phyloP scores from a whole-genome alignment of 805 yeast species.

The Myxozyma mucilagina region DNA sequence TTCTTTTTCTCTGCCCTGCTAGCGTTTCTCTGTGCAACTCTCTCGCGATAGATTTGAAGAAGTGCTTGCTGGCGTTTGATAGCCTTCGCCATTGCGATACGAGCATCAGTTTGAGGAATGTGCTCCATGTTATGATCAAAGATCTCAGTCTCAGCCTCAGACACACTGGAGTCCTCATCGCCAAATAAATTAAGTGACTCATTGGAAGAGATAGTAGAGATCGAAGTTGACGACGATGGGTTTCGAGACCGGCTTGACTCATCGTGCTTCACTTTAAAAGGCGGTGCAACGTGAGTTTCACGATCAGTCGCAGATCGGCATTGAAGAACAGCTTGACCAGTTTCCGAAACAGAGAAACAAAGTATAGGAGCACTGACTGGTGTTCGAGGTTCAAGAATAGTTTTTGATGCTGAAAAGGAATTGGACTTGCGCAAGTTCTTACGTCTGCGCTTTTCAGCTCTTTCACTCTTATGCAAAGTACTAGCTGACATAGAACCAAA shows the following conservation, averaged over 20 bases:
- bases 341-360: slow-evolving; percentile 13
- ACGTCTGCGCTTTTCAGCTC: slow-evolving; percentile 4
- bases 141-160: slow-evolving; percentile 31
- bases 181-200: slow-evolving; percentile 2
- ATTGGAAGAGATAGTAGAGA: slow-evolving; percentile 10
- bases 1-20: neutral
- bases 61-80: slow-evolving; percentile 18
- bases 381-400: neutral
- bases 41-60: slow-evolving; percentile 10
- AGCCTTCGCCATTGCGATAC: slow-evolving; percentile 25
- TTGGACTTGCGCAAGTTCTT: slow-evolving; percentile 1
- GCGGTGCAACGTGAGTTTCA: neutral
- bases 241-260: neutral
- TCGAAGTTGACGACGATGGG: slow-evolving; percentile 7
- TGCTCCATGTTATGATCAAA: slow-evolving; percentile 7
- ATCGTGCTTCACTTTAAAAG: neutral
- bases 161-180: slow-evolving; percentile 5
- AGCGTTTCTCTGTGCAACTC: neutral
- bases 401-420: neutral
- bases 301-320: slow-evolving; percentile 1
- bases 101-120: slow-evolving; percentile 18
- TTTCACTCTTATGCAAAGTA: neutral
- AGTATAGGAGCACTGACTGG: neutral
- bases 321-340: slow-evolving; percentile 23
- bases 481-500: slow-evolving; percentile 17